A percentile compares a stretch with the other conserved stretches of the same genome.
Evolutionary conservation across 805 yeast species (phyloP).

Genomic region (Pichia phayaonensis): DNA sequence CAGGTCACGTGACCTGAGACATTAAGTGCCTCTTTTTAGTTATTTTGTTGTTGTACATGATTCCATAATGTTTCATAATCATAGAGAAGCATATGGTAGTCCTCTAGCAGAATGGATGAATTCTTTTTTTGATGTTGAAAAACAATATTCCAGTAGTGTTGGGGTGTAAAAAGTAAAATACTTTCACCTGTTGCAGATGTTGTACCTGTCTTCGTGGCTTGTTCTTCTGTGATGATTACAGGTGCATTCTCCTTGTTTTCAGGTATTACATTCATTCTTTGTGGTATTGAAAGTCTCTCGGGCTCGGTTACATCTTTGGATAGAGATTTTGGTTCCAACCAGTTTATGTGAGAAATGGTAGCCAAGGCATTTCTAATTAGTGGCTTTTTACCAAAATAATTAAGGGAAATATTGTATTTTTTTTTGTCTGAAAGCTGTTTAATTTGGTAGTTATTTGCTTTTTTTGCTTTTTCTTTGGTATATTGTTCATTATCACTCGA

Average conservation of each 20-base stretch:
- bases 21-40: background rate
- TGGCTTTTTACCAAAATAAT: background rate
- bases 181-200: background rate
- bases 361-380: background rate
- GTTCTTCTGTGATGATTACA: background rate
- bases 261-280: background rate
- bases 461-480: background rate
- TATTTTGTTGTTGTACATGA: background rate
- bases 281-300: background rate
- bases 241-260: background rate
- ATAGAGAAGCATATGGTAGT: conserved; percentile 6
- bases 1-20: conserved; percentile 24
- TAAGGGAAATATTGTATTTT: background rate
- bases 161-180: background rate
- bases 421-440: background rate
- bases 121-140: background rate
- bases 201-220: background rate
- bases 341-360: background rate
- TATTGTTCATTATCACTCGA: conserved; percentile 1
- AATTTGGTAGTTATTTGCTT: background rate
- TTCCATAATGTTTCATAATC: conserved; percentile 8
- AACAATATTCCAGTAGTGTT: background rate
- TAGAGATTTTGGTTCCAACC: background rate
- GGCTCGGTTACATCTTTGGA: background rate
- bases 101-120: background rate